Evolutionary conservation across 345 rosid species (phyloP), one percentile per base, ranked within the genome.

Genomic region (Gynandropsis gynandra): DNA sequence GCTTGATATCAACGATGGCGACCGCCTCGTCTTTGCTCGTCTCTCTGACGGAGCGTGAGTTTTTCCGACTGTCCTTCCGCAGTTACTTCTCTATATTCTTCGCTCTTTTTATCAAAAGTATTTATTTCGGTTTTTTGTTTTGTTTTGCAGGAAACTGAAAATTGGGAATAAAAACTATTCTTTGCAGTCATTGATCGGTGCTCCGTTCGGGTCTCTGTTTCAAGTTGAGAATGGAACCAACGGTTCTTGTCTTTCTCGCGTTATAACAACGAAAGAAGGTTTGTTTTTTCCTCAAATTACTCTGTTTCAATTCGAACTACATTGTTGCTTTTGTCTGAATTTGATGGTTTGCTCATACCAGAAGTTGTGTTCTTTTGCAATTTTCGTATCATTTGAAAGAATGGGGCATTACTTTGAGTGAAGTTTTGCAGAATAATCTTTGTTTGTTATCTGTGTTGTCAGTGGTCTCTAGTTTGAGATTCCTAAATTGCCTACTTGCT

Each of bases 1-100:
- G 81, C 96, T 92, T 35, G 98, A 87, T 64, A 68, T 92, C 55
- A 92, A 92, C 59, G 88, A 92, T n/a, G 96, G 98, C 24, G 98
- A 87, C 57, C 95, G 96, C 41, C 71, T 92, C 47, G 95, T 92
- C 59, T 92, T 92, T 50, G 83, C 93, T 38, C 85, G 98, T 45
- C 85, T 87, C 61, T 77, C 96, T 0, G 45, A 85, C 48, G 84
- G 76, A 76, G 75, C 93, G 96, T 87, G 54, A 68, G 89, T 69
- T 24, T 24, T 24, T 24, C 29, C 29, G 29, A 24, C 5, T 24
- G 29, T 24, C 2, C 40, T 65, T 47, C 5, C n/a, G 39, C 47
- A 41, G 45, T 51, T 59, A 31, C 39, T 24, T 5, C 11, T 13
- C 54, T 8, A 19, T 13, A 2, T 33, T 8, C 2, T 57, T 42